Percentiles rank a stretch among this genome's conserved stretches.
phyloP scores from a whole-genome alignment of 345 rosid species.

The Lepidium didymum region DNA sequence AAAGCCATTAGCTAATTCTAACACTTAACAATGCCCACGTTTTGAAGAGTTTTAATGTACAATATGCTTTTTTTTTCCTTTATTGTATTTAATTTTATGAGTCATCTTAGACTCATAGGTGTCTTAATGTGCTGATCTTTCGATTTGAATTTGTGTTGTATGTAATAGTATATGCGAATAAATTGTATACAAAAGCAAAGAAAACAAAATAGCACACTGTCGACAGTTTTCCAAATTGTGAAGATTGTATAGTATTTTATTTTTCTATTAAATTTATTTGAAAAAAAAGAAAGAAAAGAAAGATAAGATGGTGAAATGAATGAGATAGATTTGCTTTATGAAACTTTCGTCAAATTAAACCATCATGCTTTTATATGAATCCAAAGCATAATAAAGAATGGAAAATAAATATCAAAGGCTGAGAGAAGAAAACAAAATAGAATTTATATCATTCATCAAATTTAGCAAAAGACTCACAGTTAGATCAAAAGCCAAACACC shows the following conservation, averaged over 20 bases:
- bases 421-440: conserved; percentile 17
- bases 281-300: neutral
- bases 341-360: conserved; percentile 21
- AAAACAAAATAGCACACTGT: neutral
- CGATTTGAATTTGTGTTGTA: neutral
- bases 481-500: conserved; percentile 23
- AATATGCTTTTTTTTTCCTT: neutral
- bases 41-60: conserved; percentile 12
- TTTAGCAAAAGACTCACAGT: conserved; percentile 18
- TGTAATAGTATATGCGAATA: neutral
- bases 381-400: conserved; percentile 22
- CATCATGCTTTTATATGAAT: conserved; percentile 23
- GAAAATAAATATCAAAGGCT: conserved; percentile 2
- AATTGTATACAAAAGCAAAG: neutral
- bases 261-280: neutral
- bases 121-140: conserved; percentile 3
- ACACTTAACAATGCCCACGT: conserved; percentile 26
- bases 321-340: conserved; percentile 18
- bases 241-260: neutral
- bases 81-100: neutral
- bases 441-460: conserved; percentile 8
- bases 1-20: conserved; percentile 14
- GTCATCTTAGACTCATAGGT: neutral
- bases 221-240: neutral
- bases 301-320: conserved; percentile 28